Evolutionary conservation across 495 filamentous ascomycete genomes (phyloP).

Genomic region (Copromyces sp.): DNA sequence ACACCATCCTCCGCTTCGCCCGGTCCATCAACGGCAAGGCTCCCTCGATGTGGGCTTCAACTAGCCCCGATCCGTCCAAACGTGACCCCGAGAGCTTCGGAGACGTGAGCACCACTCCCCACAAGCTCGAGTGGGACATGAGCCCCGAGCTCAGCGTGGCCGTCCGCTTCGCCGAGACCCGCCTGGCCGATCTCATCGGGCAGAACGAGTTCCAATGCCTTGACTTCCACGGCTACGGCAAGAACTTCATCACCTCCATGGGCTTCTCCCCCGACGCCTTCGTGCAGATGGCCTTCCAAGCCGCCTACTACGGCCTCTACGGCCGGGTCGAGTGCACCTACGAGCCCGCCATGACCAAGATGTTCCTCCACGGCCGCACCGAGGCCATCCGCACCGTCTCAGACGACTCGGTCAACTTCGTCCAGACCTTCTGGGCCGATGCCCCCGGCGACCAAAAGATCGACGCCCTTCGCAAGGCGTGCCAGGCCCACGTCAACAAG

Average conservation of each 20-base stretch:
- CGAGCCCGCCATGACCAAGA: slow-evolving; percentile 97
- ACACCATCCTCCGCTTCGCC: slow-evolving; percentile 94
- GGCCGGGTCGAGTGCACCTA: slow-evolving; percentile 90
- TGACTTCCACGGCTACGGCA: slow-evolving; percentile 82
- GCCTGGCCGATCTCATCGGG: slow-evolving; percentile 87
- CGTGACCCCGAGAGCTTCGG: slow-evolving; percentile 90
- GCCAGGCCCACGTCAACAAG: slow-evolving; percentile 65
- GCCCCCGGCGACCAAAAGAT: slow-evolving; percentile 73
- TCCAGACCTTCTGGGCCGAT: slow-evolving; percentile 91
- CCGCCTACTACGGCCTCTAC: slow-evolving; percentile 96
- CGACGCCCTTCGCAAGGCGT: slow-evolving; percentile 72
- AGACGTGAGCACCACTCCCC: slow-evolving; percentile 85
- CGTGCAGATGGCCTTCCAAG: slow-evolving; percentile 98
- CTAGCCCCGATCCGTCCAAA: slow-evolving; percentile 85
- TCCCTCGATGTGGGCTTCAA: slow-evolving; percentile 83
- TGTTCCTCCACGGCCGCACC: slow-evolving; percentile 84
- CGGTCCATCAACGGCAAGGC: slow-evolving; percentile 93
- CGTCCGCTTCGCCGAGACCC: slow-evolving; percentile 87
- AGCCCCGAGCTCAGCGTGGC: slow-evolving; percentile 83
- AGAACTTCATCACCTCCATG: slow-evolving; percentile 95
- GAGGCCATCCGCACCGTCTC: slow-evolving; percentile 88
- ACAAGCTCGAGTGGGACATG: slow-evolving; percentile 98
- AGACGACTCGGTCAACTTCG: slow-evolving; percentile 69
- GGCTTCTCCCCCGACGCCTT: slow-evolving; percentile 97
- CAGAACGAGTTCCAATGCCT: slow-evolving; percentile 94